phyloP scores from a whole-genome alignment of 768 basidiomycete species.

The Imleria badia region DNA sequence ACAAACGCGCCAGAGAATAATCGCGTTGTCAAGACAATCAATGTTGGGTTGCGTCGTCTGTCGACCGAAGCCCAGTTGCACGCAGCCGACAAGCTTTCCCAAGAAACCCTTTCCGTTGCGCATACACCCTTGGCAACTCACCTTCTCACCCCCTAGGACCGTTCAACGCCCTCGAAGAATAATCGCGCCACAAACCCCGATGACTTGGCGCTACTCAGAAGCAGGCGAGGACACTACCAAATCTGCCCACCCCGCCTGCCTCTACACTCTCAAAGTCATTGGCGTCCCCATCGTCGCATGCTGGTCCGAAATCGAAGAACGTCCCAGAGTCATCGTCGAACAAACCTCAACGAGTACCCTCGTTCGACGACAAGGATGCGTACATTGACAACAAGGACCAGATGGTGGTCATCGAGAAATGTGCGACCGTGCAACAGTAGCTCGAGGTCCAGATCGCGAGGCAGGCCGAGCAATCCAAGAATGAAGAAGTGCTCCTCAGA shows the following conservation, averaged over 20 bases:
- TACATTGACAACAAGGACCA: slow-evolving; percentile 92
- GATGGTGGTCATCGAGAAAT: slow-evolving; percentile 83
- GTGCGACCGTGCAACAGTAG: slow-evolving; percentile 91
- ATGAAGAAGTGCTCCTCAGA: slow-evolving; percentile 81
- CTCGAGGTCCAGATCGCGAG: slow-evolving; percentile 86
- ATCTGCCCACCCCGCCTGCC: slow-evolving; percentile 84
- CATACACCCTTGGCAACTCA: slow-evolving; percentile 4
- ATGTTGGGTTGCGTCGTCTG: slow-evolving; percentile 61
- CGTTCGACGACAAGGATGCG: slow-evolving; percentile 77
- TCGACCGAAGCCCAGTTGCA: slow-evolving; percentile 90
- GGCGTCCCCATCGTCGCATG: slow-evolving; percentile 87
- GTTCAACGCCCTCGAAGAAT: slow-evolving; percentile 98
- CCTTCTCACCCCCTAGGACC: slow-evolving; percentile 55
- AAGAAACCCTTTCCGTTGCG: slow-evolving; percentile 62
- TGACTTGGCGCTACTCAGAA: slow-evolving; percentile 96
- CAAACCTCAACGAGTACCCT: slow-evolving; percentile 88
- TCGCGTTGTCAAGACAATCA: slow-evolving; percentile 78
- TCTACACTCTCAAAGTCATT: slow-evolving; percentile 79
- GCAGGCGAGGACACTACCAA: slow-evolving; percentile 96
- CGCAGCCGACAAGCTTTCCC: slow-evolving; percentile 90
- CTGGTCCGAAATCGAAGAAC: slow-evolving; percentile 79
- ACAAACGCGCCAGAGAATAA: slow-evolving; percentile 67
- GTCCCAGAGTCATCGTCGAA: slow-evolving; percentile 72
- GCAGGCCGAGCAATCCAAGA: slow-evolving; percentile 89
- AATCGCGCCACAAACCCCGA: slow-evolving; percentile 93